Base-by-base conservation (phyloP, 1,139 yeast species). In the Diutina siamensis region DNA sequence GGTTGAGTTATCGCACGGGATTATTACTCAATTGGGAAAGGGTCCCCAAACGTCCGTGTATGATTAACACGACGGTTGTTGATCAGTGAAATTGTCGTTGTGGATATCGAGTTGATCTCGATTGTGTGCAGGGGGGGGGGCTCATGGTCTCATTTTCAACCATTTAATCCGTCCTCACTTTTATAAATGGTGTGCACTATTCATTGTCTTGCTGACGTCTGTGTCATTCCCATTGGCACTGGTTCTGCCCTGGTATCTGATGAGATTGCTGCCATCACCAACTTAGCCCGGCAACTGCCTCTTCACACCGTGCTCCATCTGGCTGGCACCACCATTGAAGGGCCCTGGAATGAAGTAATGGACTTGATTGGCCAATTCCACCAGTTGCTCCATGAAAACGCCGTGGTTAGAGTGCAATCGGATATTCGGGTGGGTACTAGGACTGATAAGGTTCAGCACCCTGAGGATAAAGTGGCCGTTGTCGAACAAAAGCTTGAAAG, bases 261-360 rank as follows among this genome's bases (percentile, higher is more conserved):
- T 53, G 86, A 85, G 55, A 79, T 87, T 35, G 78, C 94, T 15
- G 68, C 73, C 44, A 78, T 83, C 38, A 88, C 87, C 49, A 66
- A 72, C 42, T 62, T 78, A 46, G 78, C 87, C 25, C 70, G 80
- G 48, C 70, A 69, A 13, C 76, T 84, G 18, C 78, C 74, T 4
- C 67, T 87, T 47, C 71, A 77, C 46, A 78, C 83, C 48, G 78
- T 85, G 1, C 66, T 87, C 52, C 95, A 87, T 62, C 81, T 92
- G 52, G 95, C 95, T 1, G 95, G 95, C 4, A 86, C 95, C 9
- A 85, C 95, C 4, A 82, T 86, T 55, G 84, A 83, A 55, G 96
- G 96, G 0, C 88, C 88, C n/a, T 87, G 95, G 95, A 78, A 79
- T 56, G 85, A 83, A 47, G 95, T 87, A 2, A 83, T 80, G 77